phyloP scores from a whole-genome alignment of 225 moss, liverwort and hornwort genomes.

The Physcomitrellopsis africana region DNA sequence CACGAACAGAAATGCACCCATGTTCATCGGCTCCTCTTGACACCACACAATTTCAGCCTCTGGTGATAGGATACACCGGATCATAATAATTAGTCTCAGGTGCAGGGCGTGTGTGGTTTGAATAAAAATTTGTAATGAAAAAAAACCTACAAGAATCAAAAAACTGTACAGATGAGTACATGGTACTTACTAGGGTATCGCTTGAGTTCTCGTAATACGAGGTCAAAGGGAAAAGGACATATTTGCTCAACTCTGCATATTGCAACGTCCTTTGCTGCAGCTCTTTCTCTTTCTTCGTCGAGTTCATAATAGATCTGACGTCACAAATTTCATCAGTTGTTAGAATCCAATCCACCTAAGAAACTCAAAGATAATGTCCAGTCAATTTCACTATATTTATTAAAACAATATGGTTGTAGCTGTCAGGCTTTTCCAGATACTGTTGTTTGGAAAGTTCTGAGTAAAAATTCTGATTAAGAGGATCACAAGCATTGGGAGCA shows the following conservation, averaged over 20 bases:
- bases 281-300: constrained; percentile 75
- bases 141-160: not conserved
- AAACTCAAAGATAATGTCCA: not conserved
- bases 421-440: not conserved
- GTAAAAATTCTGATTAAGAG: not conserved
- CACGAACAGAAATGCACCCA: constrained; percentile 74
- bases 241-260: constrained; percentile 92
- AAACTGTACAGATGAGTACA: not conserved
- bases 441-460: not conserved
- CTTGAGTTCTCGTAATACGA: constrained; percentile 71
- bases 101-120: not conserved
- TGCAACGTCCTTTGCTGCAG: constrained; percentile 72
- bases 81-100: not conserved
- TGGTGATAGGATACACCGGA: constrained; percentile 31
- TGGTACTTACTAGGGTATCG: constrained; percentile 69
- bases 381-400: constrained; percentile 16
- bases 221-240: constrained; percentile 86
- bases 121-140: not conserved
- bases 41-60: constrained; percentile 93
- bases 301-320: constrained; percentile 85
- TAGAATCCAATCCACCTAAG: not conserved
- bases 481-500: not conserved
- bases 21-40: constrained; percentile 97
- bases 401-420: not conserved
- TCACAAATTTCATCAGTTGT: not conserved